Percentiles rank a stretch among this genome's conserved stretches.
Conservation (phyloP, 352 stramenopile genomes). For the Phytopythium litorale region DNA sequence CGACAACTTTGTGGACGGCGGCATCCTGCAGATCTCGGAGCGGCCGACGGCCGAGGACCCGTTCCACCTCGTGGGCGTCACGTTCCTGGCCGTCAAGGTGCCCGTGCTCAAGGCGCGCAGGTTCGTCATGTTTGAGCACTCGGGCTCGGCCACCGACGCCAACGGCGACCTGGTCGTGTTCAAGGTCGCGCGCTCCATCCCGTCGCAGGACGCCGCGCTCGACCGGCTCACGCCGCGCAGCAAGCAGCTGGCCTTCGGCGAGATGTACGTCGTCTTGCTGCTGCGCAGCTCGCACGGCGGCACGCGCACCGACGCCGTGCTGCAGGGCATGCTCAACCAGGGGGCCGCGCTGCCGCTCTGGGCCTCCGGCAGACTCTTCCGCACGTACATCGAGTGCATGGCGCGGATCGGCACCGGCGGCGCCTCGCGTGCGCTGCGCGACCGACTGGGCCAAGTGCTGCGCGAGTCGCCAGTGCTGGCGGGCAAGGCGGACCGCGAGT, state of each 20-base stretch:
- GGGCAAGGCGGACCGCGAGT: not conserved
- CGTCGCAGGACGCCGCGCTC: constrained; percentile 15
- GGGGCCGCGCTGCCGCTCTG: not conserved
- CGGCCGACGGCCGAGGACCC: constrained; percentile 4
- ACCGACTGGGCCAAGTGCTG: constrained; percentile 5
- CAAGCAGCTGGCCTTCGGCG: not conserved
- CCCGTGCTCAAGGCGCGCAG: not conserved
- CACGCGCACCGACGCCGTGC: not conserved
- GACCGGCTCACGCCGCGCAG: not conserved
- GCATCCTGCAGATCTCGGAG: constrained; percentile 11
- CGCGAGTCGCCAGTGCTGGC: constrained; percentile 5
- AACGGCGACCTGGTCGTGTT: not conserved
- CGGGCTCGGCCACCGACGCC: not conserved
- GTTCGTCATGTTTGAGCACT: not conserved
- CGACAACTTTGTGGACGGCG: constrained; percentile 40
- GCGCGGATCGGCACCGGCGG: not conserved
- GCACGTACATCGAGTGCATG: not conserved
- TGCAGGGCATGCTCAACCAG: not conserved
- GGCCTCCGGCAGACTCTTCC: not conserved
- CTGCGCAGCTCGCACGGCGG: not conserved
- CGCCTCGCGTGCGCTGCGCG: not conserved
- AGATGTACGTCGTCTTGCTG: not conserved
- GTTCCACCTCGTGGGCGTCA: not conserved
- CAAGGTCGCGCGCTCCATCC: constrained; percentile 3
- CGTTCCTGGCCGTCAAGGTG: not conserved